Evolutionary conservation across 2,329 filamentous ascomycete species (phyloP), one percentile per base, ranked within the genome.

Genomic region (Colletotrichum plurivorum): DNA sequence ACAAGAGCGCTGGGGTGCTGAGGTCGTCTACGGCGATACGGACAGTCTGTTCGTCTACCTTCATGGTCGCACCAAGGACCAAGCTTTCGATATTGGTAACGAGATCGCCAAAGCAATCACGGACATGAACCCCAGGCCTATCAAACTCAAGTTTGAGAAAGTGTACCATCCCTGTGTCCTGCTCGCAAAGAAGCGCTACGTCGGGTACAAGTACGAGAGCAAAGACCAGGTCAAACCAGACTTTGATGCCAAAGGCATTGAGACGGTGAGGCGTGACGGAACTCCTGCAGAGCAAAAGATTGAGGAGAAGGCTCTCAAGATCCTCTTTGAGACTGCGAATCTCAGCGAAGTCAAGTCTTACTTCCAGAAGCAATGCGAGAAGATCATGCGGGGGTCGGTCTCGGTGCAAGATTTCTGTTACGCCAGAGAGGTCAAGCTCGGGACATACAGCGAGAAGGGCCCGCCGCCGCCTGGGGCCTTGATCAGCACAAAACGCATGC

Each of bases 131-230:
- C 97, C 96, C 2, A 89, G 92, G 1, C 96, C 96, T 0, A 85
- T 99, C 73, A 98, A 97, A 80, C 91, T 99, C 71, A 98, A 98
- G 78, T 98, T 99, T 74, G 96, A 99, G 78, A 99, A 99, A 75
- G 95, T 99, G 1, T 99, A 99, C 79, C 93, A 97, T 72, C 96
- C 97, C 0, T 98, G 95, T 77, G 90, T 98, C 0, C 86, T 99
- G 5, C 87, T 99, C 0, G 94, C 97, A 18, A 99, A 99, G 83
- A 99, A 99, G 78, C 92, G 96, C 63, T 99, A 99, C 75, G 97
- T 98, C 4, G 97, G 97, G 6, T 98, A 97, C 85, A 98, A 97
- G 78, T 99, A 97, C 81, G 96, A 99, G 77, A 89, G 86, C 73
- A 88, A 88, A 45, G 84, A 87, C 16, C 96, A 99, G 77, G 83